These are phyloP conservation scores for Quillaja saponaria DNA, from an alignment of 306 rosid species.

Conservation along the genomic window DNA sequence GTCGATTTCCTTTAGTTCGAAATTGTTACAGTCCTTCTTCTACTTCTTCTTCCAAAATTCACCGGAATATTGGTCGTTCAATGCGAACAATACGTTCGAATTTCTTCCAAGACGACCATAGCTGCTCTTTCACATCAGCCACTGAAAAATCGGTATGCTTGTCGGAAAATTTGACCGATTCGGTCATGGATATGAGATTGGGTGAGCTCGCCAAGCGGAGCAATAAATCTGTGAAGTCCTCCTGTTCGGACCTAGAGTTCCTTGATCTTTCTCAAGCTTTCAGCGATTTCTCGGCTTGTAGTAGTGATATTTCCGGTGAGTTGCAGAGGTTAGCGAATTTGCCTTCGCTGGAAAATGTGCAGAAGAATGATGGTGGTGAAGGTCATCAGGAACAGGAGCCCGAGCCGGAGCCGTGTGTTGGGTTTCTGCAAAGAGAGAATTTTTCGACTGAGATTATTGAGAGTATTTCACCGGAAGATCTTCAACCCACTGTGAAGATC, in stretches of 20 bases:
- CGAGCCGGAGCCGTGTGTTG: conserved; percentile 79
- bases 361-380: conserved; percentile 16
- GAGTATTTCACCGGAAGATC: conserved; percentile 98
- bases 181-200: conserved; percentile 82
- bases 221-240: conserved; percentile 37
- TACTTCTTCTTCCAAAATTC: conserved; percentile 46
- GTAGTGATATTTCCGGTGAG: conserved; percentile 95
- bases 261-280: conserved; percentile 85
- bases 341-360: conserved; percentile 58
- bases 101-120: conserved; percentile 61
- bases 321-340: conserved; percentile 71
- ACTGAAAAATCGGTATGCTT: conserved; percentile 51
- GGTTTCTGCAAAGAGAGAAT: conserved; percentile 79
- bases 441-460: conserved; percentile 95
- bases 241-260: conserved; percentile 54
- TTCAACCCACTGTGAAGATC: conserved; percentile 93
- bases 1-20: conserved; percentile 52
- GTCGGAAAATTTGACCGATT: conserved; percentile 76
- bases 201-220: conserved; percentile 76
- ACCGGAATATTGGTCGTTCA: conserved; percentile 73
- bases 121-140: conserved; percentile 42
- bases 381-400: conserved; percentile 8
- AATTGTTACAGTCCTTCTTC: conserved; percentile 48
- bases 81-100: conserved; percentile 89
- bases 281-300: conserved; percentile 84